Evolutionary conservation across 2,329 filamentous ascomycete species (phyloP).

Genomic region (Delphinella strobiligena): DNA sequence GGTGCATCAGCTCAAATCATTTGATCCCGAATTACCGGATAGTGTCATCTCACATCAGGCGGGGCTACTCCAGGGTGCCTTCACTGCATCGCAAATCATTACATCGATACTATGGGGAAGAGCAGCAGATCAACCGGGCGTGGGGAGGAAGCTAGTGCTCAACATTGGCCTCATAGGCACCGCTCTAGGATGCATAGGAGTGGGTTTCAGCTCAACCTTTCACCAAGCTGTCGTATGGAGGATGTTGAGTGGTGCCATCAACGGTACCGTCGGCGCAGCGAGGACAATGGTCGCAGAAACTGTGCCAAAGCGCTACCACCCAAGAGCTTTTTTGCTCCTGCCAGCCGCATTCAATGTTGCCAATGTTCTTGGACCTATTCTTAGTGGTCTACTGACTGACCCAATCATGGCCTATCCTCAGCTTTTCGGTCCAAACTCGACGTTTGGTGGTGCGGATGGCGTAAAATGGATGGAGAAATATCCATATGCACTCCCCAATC

Average conservation of each 20-base stretch:
- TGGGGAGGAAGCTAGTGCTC: slow-evolving; percentile 29
- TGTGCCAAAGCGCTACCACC: slow-evolving; percentile 28
- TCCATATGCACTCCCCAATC: slow-evolving; percentile 55
- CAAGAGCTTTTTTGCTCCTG: slow-evolving; percentile 26
- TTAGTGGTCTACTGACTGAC: slow-evolving; percentile 53
- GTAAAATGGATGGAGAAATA: slow-evolving; percentile 53
- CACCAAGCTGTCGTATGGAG: slow-evolving; percentile 30
- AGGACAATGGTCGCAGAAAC: slow-evolving; percentile 30
- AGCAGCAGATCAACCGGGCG: slow-evolving; percentile 30
- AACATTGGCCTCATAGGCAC: slow-evolving; percentile 28
- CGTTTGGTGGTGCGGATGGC: slow-evolving; percentile 43
- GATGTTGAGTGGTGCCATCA: slow-evolving; percentile 27
- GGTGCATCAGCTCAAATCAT: slow-evolving; percentile 31
- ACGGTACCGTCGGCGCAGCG: slow-evolving; percentile 29
- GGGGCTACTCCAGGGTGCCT: slow-evolving; percentile 28
- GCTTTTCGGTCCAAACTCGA: slow-evolving; percentile 44
- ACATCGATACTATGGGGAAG: slow-evolving; percentile 30
- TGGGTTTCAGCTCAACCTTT: slow-evolving; percentile 26
- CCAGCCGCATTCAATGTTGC: slow-evolving; percentile 30
- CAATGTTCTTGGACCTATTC: slow-evolving; percentile 32
- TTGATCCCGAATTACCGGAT: slow-evolving; percentile 32
- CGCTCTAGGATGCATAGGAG: slow-evolving; percentile 25
- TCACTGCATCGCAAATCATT: slow-evolving; percentile 30
- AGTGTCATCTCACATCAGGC: slow-evolving; percentile 32
- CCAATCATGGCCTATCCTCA: slow-evolving; percentile 43